Conservation (phyloP, 371 early-diverging fungal genomes). For the Mucor piriformis region DNA sequence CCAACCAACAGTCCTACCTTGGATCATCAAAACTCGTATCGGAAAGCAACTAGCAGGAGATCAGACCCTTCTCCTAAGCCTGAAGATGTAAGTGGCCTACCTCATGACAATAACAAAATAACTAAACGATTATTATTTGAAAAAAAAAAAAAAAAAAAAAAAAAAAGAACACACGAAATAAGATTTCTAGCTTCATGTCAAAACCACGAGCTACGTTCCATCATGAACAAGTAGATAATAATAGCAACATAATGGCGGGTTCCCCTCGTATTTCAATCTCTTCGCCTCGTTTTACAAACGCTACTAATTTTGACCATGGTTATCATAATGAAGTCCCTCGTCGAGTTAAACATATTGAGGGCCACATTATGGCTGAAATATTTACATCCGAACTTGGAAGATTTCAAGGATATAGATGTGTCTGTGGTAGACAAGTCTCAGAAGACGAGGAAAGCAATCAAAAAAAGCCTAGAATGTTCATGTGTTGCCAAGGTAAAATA, state of each 20-base stretch:
- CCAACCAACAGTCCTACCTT: conserved; percentile 1
- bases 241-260: neutral
- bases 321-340: conserved; percentile 29
- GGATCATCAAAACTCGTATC: conserved; percentile 19
- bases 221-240: neutral
- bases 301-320: conserved; percentile 17
- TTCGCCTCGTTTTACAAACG: conserved; percentile 5
- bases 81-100: conserved; percentile 25
- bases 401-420: conserved; percentile 47
- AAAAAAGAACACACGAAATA: conserved; percentile 18
- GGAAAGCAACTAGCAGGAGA: conserved; percentile 13
- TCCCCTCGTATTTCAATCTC: conserved; percentile 7
- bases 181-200: conserved; percentile 40
- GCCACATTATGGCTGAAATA: conserved; percentile 48
- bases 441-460: conserved; percentile 16
- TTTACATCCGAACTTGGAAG: conserved; percentile 35
- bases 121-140: too few species aligned
- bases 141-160: too few species aligned
- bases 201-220: conserved; percentile 46
- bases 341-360: conserved; percentile 46
- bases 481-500: conserved; percentile 47
- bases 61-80: conserved; percentile 23
- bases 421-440: conserved; percentile 43
- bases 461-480: conserved; percentile 31
- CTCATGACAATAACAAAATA: too few species aligned